A percentile compares a stretch with the other conserved stretches of the same genome.
Evolutionary conservation across 2,329 filamentous ascomycete species (phyloP).

Genomic region (Akanthomyces dipterigenus): DNA sequence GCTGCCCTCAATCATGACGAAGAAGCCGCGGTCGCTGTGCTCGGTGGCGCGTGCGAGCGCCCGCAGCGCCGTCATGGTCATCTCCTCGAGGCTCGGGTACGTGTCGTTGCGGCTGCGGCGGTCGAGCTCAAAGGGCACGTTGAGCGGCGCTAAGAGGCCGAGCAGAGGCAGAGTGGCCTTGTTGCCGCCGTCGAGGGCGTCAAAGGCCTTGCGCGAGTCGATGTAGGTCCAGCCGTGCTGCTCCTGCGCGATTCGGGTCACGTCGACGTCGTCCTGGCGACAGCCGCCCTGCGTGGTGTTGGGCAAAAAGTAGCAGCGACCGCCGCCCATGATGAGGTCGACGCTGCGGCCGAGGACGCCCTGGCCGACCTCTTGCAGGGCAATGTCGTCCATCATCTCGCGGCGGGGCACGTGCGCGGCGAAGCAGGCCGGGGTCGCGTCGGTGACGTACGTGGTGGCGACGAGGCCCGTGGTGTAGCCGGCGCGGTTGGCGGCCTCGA

Average conservation of each 20-base stretch:
- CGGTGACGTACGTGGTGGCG: conserved; percentile 89
- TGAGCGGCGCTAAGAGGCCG: conserved; percentile 72
- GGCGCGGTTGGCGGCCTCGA: conserved; percentile 87
- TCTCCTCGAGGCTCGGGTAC: conserved; percentile 87
- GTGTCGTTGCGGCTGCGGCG: conserved; percentile 68
- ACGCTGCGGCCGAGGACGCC: conserved; percentile 81
- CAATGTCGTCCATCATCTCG: conserved; percentile 81
- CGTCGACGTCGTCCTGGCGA: conserved; percentile 68
- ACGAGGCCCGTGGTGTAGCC: conserved; percentile 92
- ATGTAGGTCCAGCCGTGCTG: conserved; percentile 77
- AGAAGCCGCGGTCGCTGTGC: conserved; percentile 86
- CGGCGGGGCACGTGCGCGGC: conserved; percentile 78
- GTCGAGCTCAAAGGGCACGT: conserved; percentile 93
- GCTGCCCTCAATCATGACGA: conserved; percentile 96
- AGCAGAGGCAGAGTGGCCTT: conserved; percentile 71
- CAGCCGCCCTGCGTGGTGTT: conserved; percentile 79
- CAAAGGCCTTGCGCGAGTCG: conserved; percentile 65
- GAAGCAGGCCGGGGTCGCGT: conserved; percentile 94
- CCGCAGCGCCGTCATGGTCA: conserved; percentile 75
- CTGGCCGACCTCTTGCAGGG: conserved; percentile 83
- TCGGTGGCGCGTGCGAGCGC: conserved; percentile 75
- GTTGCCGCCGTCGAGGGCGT: conserved; percentile 61
- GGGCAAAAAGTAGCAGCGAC: conserved; percentile 85
- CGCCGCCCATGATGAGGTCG: conserved; percentile 88
- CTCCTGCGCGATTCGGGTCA: conserved; percentile 64